phyloP scores from a whole-genome alignment of 140 eudicot species.

The Oenanthe javanica region DNA sequence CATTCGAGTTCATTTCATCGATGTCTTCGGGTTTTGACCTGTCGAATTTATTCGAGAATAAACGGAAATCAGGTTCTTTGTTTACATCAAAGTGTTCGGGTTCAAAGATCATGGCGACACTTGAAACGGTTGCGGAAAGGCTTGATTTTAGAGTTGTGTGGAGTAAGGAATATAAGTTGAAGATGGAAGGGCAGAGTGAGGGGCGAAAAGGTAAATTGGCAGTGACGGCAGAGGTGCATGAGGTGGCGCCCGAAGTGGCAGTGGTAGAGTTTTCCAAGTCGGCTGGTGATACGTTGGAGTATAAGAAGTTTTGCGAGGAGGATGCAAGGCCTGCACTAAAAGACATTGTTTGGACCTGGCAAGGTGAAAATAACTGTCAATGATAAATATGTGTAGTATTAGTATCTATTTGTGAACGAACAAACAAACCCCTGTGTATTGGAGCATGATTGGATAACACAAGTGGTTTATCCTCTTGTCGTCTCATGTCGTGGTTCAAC shows the following conservation, averaged over 20 bases:
- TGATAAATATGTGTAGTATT: background rate
- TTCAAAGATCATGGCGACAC: background rate
- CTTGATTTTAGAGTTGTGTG: background rate
- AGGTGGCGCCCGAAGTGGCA: slow-evolving; percentile 20
- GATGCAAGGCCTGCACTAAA: slow-evolving; percentile 20
- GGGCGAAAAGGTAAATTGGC: slow-evolving; percentile 17
- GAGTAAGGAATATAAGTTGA: slow-evolving; percentile 1
- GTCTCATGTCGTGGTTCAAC: too few species aligned
- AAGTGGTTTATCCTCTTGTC: too few species aligned
- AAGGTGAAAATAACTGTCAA: slow-evolving; percentile 12
- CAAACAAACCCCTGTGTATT: background rate
- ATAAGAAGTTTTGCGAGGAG: slow-evolving; percentile 14
- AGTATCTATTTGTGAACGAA: background rate
- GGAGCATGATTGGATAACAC: too few species aligned
- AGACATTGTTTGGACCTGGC: slow-evolving; percentile 31
- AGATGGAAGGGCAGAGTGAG: background rate
- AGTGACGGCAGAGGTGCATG: slow-evolving; percentile 15
- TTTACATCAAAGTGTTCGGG: slow-evolving; percentile 9
- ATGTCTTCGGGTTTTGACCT: slow-evolving; percentile 18
- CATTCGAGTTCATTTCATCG: slow-evolving; percentile 17
- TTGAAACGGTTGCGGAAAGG: slow-evolving; percentile 7
- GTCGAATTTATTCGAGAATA: slow-evolving; percentile 14
- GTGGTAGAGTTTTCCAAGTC: slow-evolving; percentile 12
- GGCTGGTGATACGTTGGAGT: slow-evolving; percentile 22
- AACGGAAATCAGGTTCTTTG: slow-evolving; percentile 1